Base-by-base conservation (phyloP, 1,284 basidiomycete species). In the Phaffia rhodozyma region DNA sequence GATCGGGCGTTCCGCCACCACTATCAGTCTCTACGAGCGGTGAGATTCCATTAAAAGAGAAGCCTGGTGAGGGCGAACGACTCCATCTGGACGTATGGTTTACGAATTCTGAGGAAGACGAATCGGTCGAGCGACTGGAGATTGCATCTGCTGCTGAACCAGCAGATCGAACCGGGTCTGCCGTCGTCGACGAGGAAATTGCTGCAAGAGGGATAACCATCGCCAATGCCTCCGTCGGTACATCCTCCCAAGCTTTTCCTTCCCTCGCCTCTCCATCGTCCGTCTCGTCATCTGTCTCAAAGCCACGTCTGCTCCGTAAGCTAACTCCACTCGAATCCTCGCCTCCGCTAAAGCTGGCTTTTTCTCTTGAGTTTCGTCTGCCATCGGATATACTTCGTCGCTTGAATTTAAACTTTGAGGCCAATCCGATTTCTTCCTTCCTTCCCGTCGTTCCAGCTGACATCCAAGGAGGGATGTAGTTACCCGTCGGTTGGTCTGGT, bases 241-340 rank as follows among this genome's bases (percentile, higher is more conserved):
- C 64, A 52, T 66, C 64, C 60, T 66, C 64, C 64, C 64, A 66
- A 18, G 64, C 64, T 25, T 57, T 66, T 21, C 64, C 64, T 49
- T 66, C 64, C 5, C 64, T 34, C 3, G 48, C 51, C 56, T 66
- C 64, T 1, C 60, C 64, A 25, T 61, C 60, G 55, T 66, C 63
- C n/a, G 55, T 60, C 60, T 66, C 64, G 51, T 61, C 51, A 57
- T 66, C 64, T 18, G 64, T 54, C 25, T 53, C 52, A 11, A 43
- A 43, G 38, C 38, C 38, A 16, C 38, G 38, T 43, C 38, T 7
- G 13, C 38, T 43, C 16, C 38, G 38, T 43, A 43, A 43, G 38
- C 38, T 43, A 11, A 43, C 16, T 11, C 38, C 38, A 11, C 38
- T 43, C 47, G 58, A 59, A 18, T 58, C 62, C 54, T 65, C 63